Base-by-base conservation (phyloP, 306 rosid genomes). In the Boehmeria nivea region DNA sequence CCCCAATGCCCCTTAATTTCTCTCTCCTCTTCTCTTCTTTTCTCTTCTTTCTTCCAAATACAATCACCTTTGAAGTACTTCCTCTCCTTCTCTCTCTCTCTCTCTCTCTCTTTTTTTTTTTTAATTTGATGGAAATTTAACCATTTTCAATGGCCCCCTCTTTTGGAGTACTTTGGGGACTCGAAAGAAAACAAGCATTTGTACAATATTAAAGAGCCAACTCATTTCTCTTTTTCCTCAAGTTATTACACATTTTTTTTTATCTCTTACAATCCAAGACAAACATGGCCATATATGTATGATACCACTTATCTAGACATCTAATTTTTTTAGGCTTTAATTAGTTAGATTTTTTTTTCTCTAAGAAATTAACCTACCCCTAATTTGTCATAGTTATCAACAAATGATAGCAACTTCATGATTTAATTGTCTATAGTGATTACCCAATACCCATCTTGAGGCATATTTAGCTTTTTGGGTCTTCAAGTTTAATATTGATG, bases 151-250 rank as follows among this genome's bases (percentile, higher is more conserved):
- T 54, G 59, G 59, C 40, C 26, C 54, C 48, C 18, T 46, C 48
- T 26, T 24, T 74, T 70, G 73, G 65, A 66, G 75, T 31, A 31
- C 36, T 31, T 1, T 31, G 2, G 25, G n/a, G n/a, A n/a, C n/a
- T n/a, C n/a, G n/a, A n/a, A n/a, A n/a, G n/a, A n/a, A n/a, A 31
- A 39, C 34, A 57, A 77, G 73, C 72, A 59, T 64, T 64, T 56
- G n/a, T 50, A 50, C 45, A 40, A 40, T 5, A 40, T 40, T n/a
- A n/a, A n/a, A n/a, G 51, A 59, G 53, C 76, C 84, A 79, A 76
- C 83, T 72, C 77, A 66, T 79, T 63, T 86, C 76, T 64, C 67
- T 67, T 73, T 76, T 76, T 64, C 71, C 76, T 70, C 19, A 80
- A 78, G 77, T 54, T 64, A 80, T 72, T 21, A 18, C 21, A 2